Evolutionary conservation across 2,329 filamentous ascomycete species (phyloP).

Genomic region (Lojkania enalia): DNA sequence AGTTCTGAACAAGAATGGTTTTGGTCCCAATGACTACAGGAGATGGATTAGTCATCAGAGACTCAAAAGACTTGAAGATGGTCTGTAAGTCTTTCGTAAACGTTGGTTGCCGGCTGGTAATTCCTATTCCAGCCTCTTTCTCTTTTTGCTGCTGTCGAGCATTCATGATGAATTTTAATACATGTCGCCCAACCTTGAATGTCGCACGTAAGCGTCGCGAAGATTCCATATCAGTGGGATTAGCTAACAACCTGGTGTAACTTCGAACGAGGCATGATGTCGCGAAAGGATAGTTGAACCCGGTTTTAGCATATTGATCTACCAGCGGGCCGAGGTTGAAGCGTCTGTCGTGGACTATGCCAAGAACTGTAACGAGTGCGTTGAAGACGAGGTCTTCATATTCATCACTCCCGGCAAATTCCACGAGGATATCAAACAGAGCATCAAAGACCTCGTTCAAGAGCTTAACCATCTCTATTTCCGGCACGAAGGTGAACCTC

Average conservation of each 20-base stretch:
- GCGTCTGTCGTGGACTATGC: conserved; percentile 90
- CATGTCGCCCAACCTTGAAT: conserved; percentile 91
- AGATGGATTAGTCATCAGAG: conserved; percentile 83
- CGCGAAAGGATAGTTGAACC: conserved; percentile 92
- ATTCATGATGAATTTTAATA: conserved; percentile 93
- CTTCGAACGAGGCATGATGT: conserved; percentile 86
- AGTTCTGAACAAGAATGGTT: conserved; percentile 92
- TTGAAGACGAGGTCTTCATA: conserved; percentile 93
- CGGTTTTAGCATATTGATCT: conserved; percentile 83
- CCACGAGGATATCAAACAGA: conserved; percentile 87
- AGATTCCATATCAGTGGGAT: conserved; percentile 79
- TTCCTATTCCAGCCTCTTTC: conserved; percentile 87
- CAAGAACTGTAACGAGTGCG: conserved; percentile 83
- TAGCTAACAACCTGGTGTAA: conserved; percentile 79
- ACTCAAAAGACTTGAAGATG: conserved; percentile 88
- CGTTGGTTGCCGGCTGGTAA: conserved; percentile 69
- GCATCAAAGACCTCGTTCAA: conserved; percentile 86
- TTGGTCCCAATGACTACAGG: conserved; percentile 91
- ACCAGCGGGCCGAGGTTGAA: conserved; percentile 91
- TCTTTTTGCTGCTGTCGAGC: conserved; percentile 81
- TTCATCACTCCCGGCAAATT: conserved; percentile 87
- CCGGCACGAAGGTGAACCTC: conserved; percentile 87
- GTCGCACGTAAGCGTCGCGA: conserved; percentile 85
- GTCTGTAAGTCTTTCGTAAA: conserved; percentile 83
- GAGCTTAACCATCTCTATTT: conserved; percentile 97